These are phyloP conservation scores for Croton setiger DNA, from an alignment of 441 rosid species.

Conservation along the genomic window DNA sequence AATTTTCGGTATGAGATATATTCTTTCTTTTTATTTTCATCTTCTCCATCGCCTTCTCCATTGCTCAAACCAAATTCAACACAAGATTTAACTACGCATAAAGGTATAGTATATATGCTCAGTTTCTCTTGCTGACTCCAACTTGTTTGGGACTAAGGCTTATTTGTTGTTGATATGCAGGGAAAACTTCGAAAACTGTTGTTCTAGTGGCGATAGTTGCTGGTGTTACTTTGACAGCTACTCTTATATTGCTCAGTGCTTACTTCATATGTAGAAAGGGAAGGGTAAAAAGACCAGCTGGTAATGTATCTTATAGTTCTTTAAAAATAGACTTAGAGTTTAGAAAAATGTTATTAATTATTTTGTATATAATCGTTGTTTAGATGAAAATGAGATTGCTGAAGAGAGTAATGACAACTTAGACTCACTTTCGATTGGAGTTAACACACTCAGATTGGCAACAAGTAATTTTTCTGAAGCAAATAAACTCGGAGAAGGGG, in stretches of 20 bases:
- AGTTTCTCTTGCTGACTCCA: no score
- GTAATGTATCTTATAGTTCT: neutral
- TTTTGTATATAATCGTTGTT: no score
- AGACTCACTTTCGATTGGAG: constrained; percentile 26
- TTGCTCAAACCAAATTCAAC: neutral
- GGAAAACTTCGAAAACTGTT: constrained; percentile 18
- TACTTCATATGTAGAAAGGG: constrained; percentile 24
- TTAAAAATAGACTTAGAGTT: no score
- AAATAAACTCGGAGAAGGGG: constrained; percentile 40
- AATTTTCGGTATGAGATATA: constrained; percentile 28
- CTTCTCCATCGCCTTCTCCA: constrained; percentile 2
- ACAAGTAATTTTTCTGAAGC: constrained; percentile 29
- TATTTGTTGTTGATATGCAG: constrained; percentile 9
- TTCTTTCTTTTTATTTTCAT: constrained; percentile 14
- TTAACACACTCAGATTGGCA: constrained; percentile 24
- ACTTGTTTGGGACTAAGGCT: no score
- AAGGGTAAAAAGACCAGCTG: constrained; percentile 12
- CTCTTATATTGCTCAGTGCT: constrained; percentile 5
- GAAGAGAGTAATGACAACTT: constrained; percentile 15
- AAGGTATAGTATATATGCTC: constrained; percentile 10
- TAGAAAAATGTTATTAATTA: no score
- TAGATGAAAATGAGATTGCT: no score
- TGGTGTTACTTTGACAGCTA: constrained; percentile 9
- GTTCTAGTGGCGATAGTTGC: constrained; percentile 13
- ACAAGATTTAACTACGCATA: neutral